phyloP scores from a whole-genome alignment of 2,329 filamentous ascomycete genomes.

The Beauveria varroae region DNA sequence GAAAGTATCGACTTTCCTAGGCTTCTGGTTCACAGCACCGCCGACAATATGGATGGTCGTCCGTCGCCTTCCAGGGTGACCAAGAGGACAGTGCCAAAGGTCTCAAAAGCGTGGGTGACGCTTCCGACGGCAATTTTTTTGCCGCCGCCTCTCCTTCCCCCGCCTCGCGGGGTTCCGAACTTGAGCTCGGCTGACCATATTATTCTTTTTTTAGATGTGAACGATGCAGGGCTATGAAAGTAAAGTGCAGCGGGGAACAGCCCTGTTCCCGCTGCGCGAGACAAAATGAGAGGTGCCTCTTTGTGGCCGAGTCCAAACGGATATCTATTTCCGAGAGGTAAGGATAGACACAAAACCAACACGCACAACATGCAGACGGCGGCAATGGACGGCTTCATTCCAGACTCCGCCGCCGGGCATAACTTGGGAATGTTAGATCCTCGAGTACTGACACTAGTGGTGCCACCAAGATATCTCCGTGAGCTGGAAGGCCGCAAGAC shows the following conservation, averaged over 20 bases:
- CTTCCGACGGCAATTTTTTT: slow-evolving; percentile 7
- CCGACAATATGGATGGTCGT: slow-evolving; percentile 2
- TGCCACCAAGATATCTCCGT: slow-evolving; percentile 8
- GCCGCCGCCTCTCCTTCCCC: background rate
- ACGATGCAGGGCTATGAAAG: slow-evolving; percentile 18
- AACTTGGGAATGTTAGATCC: background rate
- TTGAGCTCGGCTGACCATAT: background rate
- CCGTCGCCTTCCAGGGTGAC: slow-evolving; percentile 8
- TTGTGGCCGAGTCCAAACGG: slow-evolving; percentile 16
- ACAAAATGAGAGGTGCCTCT: slow-evolving; percentile 17
- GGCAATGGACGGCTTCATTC: background rate
- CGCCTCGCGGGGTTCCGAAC: background rate
- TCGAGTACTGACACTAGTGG: background rate
- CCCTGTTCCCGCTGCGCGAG: slow-evolving; percentile 17
- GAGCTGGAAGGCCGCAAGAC: slow-evolving; percentile 10
- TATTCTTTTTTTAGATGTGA: slow-evolving; percentile 24
- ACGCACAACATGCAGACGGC: background rate
- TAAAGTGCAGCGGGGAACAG: slow-evolving; percentile 18
- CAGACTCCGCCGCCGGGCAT: background rate
- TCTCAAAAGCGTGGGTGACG: slow-evolving; percentile 11
- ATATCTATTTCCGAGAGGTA: slow-evolving; percentile 18
- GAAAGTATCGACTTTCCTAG: slow-evolving; percentile 5
- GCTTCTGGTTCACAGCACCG: background rate
- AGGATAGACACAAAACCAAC: background rate
- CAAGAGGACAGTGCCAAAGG: slow-evolving; percentile 9